A percentile compares a stretch with the other conserved stretches of the same genome.
Evolutionary conservation across 139 green algal genomes (phyloP).

Genomic region (Chlorella sorokiniana): DNA sequence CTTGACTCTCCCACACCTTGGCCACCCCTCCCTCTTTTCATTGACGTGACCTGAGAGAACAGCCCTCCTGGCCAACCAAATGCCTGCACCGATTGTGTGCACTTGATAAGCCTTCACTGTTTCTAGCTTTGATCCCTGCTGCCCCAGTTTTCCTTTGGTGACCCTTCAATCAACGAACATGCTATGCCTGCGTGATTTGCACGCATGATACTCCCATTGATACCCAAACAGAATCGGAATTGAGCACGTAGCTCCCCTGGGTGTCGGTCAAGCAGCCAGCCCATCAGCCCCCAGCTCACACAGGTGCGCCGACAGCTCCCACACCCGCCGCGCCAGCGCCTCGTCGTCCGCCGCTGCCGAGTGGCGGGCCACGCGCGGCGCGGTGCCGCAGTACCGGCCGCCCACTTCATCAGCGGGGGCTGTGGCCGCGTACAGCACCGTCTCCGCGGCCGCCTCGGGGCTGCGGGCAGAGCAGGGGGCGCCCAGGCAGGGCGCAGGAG

Average conservation of each 20-base stretch:
- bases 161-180: too few species aligned
- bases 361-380: background rate
- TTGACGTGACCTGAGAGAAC: too few species aligned
- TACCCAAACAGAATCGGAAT: background rate
- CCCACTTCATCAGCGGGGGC: slow-evolving; percentile 32
- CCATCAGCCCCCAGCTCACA: background rate
- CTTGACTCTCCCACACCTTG: too few species aligned
- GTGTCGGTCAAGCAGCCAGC: background rate
- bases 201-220: too few species aligned
- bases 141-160: too few species aligned
- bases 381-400: slow-evolving; percentile 19
- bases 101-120: too few species aligned
- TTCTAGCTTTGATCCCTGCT: too few species aligned
- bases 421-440: slow-evolving; percentile 50
- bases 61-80: too few species aligned
- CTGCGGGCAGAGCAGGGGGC: background rate
- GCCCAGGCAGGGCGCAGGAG: background rate
- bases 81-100: too few species aligned
- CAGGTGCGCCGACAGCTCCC: slow-evolving; percentile 21
- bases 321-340: background rate
- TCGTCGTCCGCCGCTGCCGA: background rate
- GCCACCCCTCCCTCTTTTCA: too few species aligned
- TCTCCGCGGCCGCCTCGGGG: slow-evolving; percentile 40
- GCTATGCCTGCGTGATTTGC: too few species aligned
- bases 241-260: background rate